Evolutionary conservation across 2,329 filamentous ascomycete genomes (phyloP), one percentile per base, ranked within the genome.

Genomic region (Magnaporthiopsis rhizophila): DNA sequence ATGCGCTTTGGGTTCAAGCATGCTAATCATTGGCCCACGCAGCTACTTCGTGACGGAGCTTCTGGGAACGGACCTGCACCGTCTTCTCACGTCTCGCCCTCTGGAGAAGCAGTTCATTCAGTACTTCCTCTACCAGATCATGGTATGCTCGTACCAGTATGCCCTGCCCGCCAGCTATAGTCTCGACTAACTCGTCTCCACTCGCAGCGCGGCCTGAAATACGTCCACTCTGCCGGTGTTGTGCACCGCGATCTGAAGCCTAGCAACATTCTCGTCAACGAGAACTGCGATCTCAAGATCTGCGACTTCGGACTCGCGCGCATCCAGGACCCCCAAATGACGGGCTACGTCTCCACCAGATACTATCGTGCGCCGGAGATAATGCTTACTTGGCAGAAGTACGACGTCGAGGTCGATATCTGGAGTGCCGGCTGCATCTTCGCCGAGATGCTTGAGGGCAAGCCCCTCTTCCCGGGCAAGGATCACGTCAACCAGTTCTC

Each of bases 311-410:
- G 95, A 69, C 84, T 99, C 66, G 95, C 95, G 64, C 91, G 95
- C 77, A 97, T 99, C 72, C 95, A 99, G 77, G 95, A 99, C 74
- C 95, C 95, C 50, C 95, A 99, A 79, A 99, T 99, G 95, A 99
- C 95, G 58, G 95, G 95, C 71, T 99, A 99, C 75, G 95, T 99
- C 66, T 98, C 95, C 61, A 99, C 95, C 67, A 85, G 95, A 83
- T 99, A 99, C 83, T 99, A 99, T 84, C 89, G 95, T 73, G 95
- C 95, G 11, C 95, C 95, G 24, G 95, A 99, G 79, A 99, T 99
- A 75, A 99, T 99, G 95, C 92, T 99, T 75, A 98, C 95, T 69
- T 99, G 95, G 95, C 95, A 99, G 82, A 99, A 99, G 81, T 99
- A 99, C 79, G 95, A 99, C 71, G 89, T 98, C 61, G 95, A 98